These are phyloP conservation scores for Fusarium annulatum DNA, from an alignment of 2,329 filamentous ascomycete genomes.

Conservation along the genomic window DNA sequence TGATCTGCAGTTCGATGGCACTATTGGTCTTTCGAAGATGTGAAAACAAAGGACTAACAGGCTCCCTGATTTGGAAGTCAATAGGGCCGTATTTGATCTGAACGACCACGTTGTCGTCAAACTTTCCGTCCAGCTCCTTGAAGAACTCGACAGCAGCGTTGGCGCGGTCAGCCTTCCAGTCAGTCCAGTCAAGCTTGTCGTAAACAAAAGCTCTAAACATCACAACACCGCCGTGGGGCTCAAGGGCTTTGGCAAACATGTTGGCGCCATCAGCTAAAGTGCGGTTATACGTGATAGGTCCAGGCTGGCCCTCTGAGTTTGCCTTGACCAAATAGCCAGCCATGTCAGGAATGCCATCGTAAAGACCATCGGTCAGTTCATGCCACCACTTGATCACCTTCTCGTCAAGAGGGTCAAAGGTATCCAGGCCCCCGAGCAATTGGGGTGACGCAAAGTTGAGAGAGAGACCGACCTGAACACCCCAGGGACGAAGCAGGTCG, in stretches of 20 bases:
- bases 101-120: constrained; percentile 76
- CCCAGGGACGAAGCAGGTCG: constrained; percentile 74
- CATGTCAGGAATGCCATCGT: constrained; percentile 71
- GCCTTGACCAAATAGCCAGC: constrained; percentile 78
- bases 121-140: constrained; percentile 70
- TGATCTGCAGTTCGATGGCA: constrained; percentile 74
- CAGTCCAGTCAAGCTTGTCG: constrained; percentile 67
- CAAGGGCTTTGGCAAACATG: constrained; percentile 69
- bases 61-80: constrained; percentile 78
- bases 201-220: constrained; percentile 82
- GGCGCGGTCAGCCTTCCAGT: constrained; percentile 67
- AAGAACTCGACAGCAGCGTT: constrained; percentile 78
- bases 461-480: constrained; percentile 72
- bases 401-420: constrained; percentile 73
- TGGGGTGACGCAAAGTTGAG: constrained; percentile 76
- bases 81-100: constrained; percentile 82
- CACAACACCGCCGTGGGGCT: constrained; percentile 69
- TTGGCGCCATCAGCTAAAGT: constrained; percentile 62
- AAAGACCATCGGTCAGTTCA: constrained; percentile 68
- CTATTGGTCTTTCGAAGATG: constrained; percentile 56
- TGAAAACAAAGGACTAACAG: constrained; percentile 72
- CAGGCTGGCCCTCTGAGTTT: constrained; percentile 77
- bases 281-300: constrained; percentile 75
- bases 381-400: constrained; percentile 72
- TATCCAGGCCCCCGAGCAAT: constrained; percentile 64